A percentile compares a stretch with the other conserved stretches of the same genome.
Conservation (phyloP, 192 early-diverging fungal genomes). For the Umbelopsis vinacea region DNA sequence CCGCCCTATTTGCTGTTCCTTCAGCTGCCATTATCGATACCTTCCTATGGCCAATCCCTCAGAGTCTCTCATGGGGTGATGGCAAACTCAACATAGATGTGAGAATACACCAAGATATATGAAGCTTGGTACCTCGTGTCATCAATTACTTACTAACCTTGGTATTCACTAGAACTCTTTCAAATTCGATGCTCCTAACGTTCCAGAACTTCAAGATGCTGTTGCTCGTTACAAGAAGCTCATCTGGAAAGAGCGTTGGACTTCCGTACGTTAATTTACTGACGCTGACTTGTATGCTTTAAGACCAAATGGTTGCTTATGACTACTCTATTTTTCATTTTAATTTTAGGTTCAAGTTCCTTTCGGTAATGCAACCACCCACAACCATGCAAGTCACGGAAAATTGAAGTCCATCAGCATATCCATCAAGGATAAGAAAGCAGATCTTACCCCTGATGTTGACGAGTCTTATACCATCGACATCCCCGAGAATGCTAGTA, state of each 20-base stretch:
- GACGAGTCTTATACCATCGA: conserved; percentile 77
- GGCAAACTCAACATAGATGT: conserved; percentile 25
- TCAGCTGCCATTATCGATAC: conserved; percentile 8
- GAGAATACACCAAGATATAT: not conserved
- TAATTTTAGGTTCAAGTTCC: conserved; percentile 26
- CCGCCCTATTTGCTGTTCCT: not conserved
- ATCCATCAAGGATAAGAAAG: conserved; percentile 46
- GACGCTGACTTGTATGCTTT: not conserved
- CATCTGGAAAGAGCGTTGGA: conserved; percentile 39
- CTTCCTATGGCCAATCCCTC: conserved; percentile 33
- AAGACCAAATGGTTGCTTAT: not conserved
- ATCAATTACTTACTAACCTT: not conserved
- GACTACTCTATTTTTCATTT: not conserved
- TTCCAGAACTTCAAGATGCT: conserved; percentile 28
- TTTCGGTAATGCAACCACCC: not conserved
- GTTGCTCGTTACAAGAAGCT: conserved; percentile 38
- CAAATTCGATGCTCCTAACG: conserved; percentile 32
- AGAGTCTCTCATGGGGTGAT: conserved; percentile 27
- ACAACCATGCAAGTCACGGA: not conserved
- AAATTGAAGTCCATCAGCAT: conserved; percentile 43
- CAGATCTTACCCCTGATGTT: conserved; percentile 55
- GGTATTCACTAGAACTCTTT: conserved; percentile 22
- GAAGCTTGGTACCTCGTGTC: not conserved
- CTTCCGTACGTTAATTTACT: conserved; percentile 23
- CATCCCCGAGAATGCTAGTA: conserved; percentile 48